phyloP scores from a whole-genome alignment of 192 early-diverging fungal species.

The Podochytrium sp. region DNA sequence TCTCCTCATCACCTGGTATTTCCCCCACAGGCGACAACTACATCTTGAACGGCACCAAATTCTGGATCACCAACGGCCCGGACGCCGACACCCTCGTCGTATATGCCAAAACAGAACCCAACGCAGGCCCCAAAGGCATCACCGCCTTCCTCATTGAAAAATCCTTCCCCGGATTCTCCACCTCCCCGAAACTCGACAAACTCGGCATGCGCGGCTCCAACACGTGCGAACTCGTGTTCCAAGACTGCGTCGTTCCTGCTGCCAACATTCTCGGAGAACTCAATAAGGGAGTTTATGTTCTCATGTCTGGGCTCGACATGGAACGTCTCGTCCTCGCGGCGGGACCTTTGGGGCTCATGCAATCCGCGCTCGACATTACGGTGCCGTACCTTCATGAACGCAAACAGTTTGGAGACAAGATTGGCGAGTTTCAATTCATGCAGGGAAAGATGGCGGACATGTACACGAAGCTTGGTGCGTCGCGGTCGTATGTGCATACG shows the following conservation, averaged over 20 bases:
- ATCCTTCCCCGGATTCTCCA: conserved; percentile 84
- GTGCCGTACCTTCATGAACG: conserved; percentile 87
- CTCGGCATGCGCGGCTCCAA: conserved; percentile 95
- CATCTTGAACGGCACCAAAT: conserved; percentile 84
- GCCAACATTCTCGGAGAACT: conserved; percentile 86
- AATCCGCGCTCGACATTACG: conserved; percentile 78
- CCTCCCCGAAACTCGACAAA: conserved; percentile 89
- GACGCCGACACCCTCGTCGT: conserved; percentile 89
- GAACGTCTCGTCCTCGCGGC: conserved; percentile 90
- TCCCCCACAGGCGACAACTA: conserved; percentile 66
- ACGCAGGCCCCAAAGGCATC: conserved; percentile 83
- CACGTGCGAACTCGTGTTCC: conserved; percentile 94
- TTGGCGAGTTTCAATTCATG: conserved; percentile 87
- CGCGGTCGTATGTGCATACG: conserved; percentile 87
- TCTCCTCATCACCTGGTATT: neutral
- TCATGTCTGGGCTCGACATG: conserved; percentile 93
- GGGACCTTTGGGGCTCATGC: conserved; percentile 92
- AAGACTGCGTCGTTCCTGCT: conserved; percentile 86
- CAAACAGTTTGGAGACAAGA: conserved; percentile 81
- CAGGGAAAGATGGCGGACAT: conserved; percentile 97
- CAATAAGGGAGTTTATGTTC: conserved; percentile 90
- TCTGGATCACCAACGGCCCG: conserved; percentile 95
- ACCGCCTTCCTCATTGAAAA: conserved; percentile 95
- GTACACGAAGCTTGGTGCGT: conserved; percentile 94
- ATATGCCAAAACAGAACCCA: conserved; percentile 85